Conservation (phyloP, 2,329 filamentous ascomycete genomes). For the Neophaeococcomyces mojaviensis region DNA sequence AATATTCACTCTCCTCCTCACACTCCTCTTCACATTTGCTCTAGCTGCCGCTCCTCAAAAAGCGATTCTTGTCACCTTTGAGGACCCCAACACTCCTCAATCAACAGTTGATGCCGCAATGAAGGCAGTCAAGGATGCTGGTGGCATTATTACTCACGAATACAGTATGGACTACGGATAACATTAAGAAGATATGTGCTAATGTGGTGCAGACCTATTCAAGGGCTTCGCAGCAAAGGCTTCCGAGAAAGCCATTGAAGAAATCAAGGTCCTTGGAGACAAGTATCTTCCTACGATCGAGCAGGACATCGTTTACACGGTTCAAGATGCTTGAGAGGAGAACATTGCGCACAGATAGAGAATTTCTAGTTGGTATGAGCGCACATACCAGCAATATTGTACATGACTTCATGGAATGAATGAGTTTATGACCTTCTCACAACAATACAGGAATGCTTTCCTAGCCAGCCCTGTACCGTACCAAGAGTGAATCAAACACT, state of each 20-base stretch:
- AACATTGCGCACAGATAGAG: not conserved
- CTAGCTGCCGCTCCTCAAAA: constrained; percentile 56
- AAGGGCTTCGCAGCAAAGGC: constrained; percentile 74
- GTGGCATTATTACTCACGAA: constrained; percentile 71
- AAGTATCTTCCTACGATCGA: constrained; percentile 62
- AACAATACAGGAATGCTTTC: too few species aligned
- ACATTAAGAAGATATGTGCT: constrained; percentile 16
- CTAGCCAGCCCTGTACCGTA: too few species aligned
- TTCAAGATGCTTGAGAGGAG: not conserved
- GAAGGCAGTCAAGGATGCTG: constrained; percentile 59
- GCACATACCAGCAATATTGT: too few species aligned
- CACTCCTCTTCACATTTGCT: constrained; percentile 52
- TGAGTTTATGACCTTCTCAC: too few species aligned
- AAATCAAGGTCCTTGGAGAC: constrained; percentile 56
- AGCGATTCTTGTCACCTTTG: constrained; percentile 70
- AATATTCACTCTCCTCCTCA: constrained; percentile 49
- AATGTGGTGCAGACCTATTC: constrained; percentile 30
- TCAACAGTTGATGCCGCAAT: constrained; percentile 64
- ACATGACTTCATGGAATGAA: too few species aligned
- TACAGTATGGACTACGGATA: constrained; percentile 53
- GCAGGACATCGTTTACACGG: constrained; percentile 63
- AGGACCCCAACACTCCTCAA: constrained; percentile 53
- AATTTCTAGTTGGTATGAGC: not conserved
- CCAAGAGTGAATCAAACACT: too few species aligned
- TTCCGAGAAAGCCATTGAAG: constrained; percentile 60